A percentile compares a stretch with the other conserved stretches of the same genome.
Conservation (phyloP, 805 yeast genomes). For the Wickerhamiella musiphila region DNA sequence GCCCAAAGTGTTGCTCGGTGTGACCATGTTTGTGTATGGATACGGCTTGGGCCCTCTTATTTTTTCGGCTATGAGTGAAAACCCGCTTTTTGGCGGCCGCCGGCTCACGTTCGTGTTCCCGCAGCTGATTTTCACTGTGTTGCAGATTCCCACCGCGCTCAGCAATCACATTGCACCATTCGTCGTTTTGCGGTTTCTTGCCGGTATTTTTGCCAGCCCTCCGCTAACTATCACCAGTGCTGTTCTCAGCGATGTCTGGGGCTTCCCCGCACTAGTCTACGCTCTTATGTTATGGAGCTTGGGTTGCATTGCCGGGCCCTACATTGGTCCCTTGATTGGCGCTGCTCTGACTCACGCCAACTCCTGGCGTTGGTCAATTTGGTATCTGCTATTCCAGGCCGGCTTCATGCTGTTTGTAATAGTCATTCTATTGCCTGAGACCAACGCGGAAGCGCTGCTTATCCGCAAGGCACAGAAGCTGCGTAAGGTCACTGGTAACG, state of each 20-base stretch:
- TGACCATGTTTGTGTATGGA: constrained; percentile 39
- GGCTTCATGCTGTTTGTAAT: constrained; percentile 25
- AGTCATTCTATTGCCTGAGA: constrained; percentile 31
- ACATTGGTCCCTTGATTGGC: constrained; percentile 40
- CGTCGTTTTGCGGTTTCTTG: constrained; percentile 33
- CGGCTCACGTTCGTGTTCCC: constrained; percentile 31
- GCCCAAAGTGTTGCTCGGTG: constrained; percentile 31
- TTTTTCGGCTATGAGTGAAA: constrained; percentile 39
- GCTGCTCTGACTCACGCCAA: constrained; percentile 31
- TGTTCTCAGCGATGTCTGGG: constrained; percentile 32
- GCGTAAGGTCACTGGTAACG: constrained; percentile 26
- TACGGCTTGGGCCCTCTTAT: constrained; percentile 43
- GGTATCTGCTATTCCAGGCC: constrained; percentile 29
- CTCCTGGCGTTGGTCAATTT: constrained; percentile 38
- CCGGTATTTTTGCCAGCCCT: constrained; percentile 41
- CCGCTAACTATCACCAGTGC: constrained; percentile 44
- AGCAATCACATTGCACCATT: constrained; percentile 34
- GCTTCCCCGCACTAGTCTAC: constrained; percentile 27
- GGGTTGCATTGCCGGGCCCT: constrained; percentile 39
- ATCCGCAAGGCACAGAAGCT: constrained; percentile 32
- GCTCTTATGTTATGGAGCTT: constrained; percentile 36
- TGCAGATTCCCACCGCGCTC: constrained; percentile 42
- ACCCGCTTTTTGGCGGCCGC: constrained; percentile 29
- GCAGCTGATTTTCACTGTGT: constrained; percentile 29
- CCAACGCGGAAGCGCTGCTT: constrained; percentile 30